Percentiles rank a stretch among this genome's conserved stretches.
phyloP scores from a whole-genome alignment of 768 basidiomycete species.

The Amanita thiersii region DNA sequence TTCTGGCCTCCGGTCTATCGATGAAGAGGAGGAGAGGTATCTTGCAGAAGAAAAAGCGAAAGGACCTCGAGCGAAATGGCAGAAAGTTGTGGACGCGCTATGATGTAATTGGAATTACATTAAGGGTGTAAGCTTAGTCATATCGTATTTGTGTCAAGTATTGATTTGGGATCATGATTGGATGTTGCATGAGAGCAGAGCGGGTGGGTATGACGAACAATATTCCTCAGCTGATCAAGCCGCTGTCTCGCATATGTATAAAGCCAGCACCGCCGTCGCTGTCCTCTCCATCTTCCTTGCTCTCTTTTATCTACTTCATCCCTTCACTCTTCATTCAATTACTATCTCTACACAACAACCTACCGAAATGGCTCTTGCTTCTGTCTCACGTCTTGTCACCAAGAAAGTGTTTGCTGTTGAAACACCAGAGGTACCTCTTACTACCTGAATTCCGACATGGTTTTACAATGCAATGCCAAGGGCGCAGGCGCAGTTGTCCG shows the following conservation, averaged over 20 bases:
- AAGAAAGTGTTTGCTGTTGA: slow-evolving; percentile 76
- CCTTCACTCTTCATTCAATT: not conserved
- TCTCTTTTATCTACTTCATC: not conserved
- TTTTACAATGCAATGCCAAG: slow-evolving; percentile 23
- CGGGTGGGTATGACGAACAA: not conserved
- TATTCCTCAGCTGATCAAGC: slow-evolving; percentile 7
- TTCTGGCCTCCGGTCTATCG: slow-evolving; percentile 49
- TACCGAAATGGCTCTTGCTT: slow-evolving; percentile 18
- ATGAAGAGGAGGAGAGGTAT: slow-evolving; percentile 53
- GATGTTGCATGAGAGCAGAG: not conserved
- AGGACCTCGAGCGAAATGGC: slow-evolving; percentile 23
- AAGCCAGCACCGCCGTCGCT: not conserved
- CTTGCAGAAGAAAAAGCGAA: slow-evolving; percentile 32
- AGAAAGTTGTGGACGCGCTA: slow-evolving; percentile 30
- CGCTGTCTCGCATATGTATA: not conserved
- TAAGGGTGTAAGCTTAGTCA: too few species aligned
- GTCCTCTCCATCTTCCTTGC: too few species aligned
- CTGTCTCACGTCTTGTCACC: slow-evolving; percentile 57
- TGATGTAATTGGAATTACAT: too few species aligned
- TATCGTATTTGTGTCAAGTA: too few species aligned
- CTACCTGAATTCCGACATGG: slow-evolving; percentile 2
- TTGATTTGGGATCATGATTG: too few species aligned
- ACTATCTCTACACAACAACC: too few species aligned
- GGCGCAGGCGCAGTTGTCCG: slow-evolving; percentile 80
- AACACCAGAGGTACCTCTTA: slow-evolving; percentile 51